Conservation (phyloP, 1,284 basidiomycete genomes). For the Vanrija sp. region DNA sequence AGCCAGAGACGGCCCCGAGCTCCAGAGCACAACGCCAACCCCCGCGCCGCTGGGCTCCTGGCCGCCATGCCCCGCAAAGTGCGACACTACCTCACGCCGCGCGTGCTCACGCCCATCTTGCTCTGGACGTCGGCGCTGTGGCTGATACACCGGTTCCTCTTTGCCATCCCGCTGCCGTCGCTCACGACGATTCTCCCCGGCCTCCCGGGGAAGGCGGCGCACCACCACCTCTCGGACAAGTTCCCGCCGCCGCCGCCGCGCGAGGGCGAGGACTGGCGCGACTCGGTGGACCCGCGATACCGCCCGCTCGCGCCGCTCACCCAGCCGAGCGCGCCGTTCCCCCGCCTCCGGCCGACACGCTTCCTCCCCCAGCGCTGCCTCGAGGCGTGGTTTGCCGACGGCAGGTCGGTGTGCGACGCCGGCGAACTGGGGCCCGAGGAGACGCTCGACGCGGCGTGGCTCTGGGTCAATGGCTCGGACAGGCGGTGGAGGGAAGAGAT, state of each 20-base stretch:
- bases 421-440: constrained; percentile 39
- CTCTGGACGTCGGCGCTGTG: constrained; percentile 26
- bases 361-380: constrained; percentile 37
- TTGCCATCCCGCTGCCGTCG: constrained; percentile 21
- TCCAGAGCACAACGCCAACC: no score
- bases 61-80: not conserved
- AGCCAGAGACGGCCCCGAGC: no score
- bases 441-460: constrained; percentile 40
- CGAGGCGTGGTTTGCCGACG: constrained; percentile 42
- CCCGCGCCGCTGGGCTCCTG: no score
- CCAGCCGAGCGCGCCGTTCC: constrained; percentile 34
- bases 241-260: constrained; percentile 30
- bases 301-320: constrained; percentile 30
- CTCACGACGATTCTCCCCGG: not conserved
- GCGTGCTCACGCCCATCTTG: constrained; percentile 19
- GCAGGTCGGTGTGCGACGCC: constrained; percentile 33
- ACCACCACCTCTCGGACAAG: constrained; percentile 17
- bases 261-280: constrained; percentile 25
- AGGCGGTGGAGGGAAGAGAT: constrained; percentile 35
- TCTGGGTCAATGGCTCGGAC: constrained; percentile 47
- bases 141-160: constrained; percentile 24
- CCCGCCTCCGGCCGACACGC: constrained; percentile 32
- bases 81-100: constrained; percentile 13
- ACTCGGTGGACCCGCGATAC: constrained; percentile 32
- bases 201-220: not conserved